phyloP scores from a whole-genome alignment of 768 basidiomycete genomes.

The Phanerodontia chrysosporium region DNA sequence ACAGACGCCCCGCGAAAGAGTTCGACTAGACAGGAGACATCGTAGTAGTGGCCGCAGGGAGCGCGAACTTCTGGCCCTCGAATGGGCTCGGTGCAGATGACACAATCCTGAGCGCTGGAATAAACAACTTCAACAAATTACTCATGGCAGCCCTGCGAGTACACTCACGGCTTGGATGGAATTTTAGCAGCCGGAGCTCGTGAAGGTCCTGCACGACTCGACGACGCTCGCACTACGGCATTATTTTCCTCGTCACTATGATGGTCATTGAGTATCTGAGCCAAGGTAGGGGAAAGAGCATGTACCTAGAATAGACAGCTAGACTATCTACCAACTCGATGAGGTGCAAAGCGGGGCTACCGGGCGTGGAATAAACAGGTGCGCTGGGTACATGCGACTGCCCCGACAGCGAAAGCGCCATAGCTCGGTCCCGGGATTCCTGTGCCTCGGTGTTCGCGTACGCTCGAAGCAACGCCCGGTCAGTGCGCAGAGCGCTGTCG shows the following conservation, averaged over 20 bases:
- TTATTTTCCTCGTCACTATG: background rate
- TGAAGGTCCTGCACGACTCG: background rate
- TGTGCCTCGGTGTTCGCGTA: conserved; percentile 9
- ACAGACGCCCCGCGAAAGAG: conserved; percentile 22
- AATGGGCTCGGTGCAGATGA: conserved; percentile 15
- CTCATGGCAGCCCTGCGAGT: background rate
- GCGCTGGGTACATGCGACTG: background rate
- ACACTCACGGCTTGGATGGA: background rate
- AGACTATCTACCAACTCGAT: background rate
- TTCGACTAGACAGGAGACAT: conserved; percentile 18
- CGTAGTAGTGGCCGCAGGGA: conserved; percentile 27
- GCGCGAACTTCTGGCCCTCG: conserved; percentile 5
- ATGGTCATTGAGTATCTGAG: background rate
- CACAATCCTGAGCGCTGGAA: conserved; percentile 16
- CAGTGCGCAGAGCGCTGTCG: conserved; percentile 17
- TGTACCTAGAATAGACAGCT: background rate
- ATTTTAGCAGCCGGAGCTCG: background rate
- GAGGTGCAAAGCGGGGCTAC: background rate
- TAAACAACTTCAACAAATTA: background rate
- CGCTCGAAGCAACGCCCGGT: conserved; percentile 17
- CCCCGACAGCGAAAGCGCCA: background rate
- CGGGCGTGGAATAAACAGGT: background rate
- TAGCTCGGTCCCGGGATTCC: background rate
- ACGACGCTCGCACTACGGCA: background rate
- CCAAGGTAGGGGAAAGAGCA: background rate